Evolutionary conservation across 2,329 filamentous ascomycete genomes (phyloP).

Genomic region (Cytospora piceicola): DNA sequence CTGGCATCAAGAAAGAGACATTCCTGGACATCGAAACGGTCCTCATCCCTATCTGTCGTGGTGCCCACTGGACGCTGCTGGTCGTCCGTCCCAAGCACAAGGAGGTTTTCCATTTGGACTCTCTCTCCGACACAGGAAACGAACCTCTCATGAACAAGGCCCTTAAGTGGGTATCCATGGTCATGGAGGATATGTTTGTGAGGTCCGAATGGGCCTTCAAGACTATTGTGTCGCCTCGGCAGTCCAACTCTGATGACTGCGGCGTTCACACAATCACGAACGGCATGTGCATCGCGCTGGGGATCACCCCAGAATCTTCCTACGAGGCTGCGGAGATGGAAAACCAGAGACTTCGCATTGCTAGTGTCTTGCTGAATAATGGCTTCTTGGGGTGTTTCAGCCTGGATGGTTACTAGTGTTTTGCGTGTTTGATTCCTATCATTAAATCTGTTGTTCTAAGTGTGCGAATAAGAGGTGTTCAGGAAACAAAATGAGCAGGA

Average conservation of each 20-base stretch:
- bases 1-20: slow-evolving; percentile 61
- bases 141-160: slow-evolving; percentile 46
- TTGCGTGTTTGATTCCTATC: not conserved
- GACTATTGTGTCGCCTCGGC: slow-evolving; percentile 54
- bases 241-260: slow-evolving; percentile 73
- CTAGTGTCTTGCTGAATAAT: slow-evolving; percentile 67
- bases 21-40: slow-evolving; percentile 69
- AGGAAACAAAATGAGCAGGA: not conserved
- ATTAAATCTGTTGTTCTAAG: not conserved
- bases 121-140: slow-evolving; percentile 53
- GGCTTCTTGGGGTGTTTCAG: slow-evolving; percentile 67
- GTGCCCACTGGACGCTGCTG: slow-evolving; percentile 72
- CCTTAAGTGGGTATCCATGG: slow-evolving; percentile 59
- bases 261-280: slow-evolving; percentile 80
- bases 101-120: slow-evolving; percentile 72
- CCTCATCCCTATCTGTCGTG: slow-evolving; percentile 69
- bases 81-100: slow-evolving; percentile 65
- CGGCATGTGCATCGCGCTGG: slow-evolving; percentile 63
- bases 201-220: slow-evolving; percentile 63
- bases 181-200: slow-evolving; percentile 60
- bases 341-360: slow-evolving; percentile 64
- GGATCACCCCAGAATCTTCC: slow-evolving; percentile 52
- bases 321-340: slow-evolving; percentile 61
- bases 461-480: not conserved
- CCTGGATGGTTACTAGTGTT: slow-evolving; percentile 44